These are phyloP conservation scores for Globisporangium iwayamae DNA, from an alignment of 352 stramenopile genomes.

Conservation along the genomic window DNA sequence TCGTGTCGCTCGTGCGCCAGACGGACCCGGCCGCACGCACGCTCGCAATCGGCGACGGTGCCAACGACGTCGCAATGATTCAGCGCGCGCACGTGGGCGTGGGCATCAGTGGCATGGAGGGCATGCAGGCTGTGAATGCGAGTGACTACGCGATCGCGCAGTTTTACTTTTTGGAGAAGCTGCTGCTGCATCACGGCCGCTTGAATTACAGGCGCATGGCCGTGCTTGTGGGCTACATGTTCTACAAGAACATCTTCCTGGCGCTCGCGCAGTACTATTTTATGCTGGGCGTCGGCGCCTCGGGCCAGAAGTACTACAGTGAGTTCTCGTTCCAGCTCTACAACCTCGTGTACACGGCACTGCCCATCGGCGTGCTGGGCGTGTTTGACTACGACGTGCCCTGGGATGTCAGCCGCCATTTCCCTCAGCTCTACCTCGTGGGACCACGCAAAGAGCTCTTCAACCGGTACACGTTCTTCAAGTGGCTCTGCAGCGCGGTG, in stretches of 20 bases:
- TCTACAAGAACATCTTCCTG: constrained; percentile 98
- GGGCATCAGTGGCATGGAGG: constrained; percentile 97
- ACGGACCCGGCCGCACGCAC: constrained; percentile 56
- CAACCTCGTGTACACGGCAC: constrained; percentile 92
- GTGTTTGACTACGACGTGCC: constrained; percentile 83
- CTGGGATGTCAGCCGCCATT: constrained; percentile 48
- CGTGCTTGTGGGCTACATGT: constrained; percentile 95
- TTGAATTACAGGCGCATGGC: constrained; percentile 97
- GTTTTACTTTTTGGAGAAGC: constrained; percentile 93
- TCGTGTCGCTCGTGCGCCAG: constrained; percentile 62
- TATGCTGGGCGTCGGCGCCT: constrained; percentile 87
- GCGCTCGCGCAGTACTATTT: constrained; percentile 89
- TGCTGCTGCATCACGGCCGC: constrained; percentile 96
- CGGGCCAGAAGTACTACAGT: constrained; percentile 83
- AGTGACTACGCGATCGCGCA: constrained; percentile 93
- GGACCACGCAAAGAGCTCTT: constrained; percentile 76
- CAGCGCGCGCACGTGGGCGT: constrained; percentile 96
- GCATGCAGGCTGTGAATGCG: constrained; percentile 95
- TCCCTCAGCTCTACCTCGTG: constrained; percentile 76
- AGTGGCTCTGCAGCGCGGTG: constrained; percentile 80
- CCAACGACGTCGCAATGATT: constrained; percentile 99
- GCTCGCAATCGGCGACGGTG: constrained; percentile 97
- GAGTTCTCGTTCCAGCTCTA: constrained; percentile 84
- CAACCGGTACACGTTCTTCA: constrained; percentile 80
- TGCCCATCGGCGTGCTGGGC: constrained; percentile 87